phyloP scores from a whole-genome alignment of 2,329 filamentous ascomycete species.

The Dactylellina parvicollis region DNA sequence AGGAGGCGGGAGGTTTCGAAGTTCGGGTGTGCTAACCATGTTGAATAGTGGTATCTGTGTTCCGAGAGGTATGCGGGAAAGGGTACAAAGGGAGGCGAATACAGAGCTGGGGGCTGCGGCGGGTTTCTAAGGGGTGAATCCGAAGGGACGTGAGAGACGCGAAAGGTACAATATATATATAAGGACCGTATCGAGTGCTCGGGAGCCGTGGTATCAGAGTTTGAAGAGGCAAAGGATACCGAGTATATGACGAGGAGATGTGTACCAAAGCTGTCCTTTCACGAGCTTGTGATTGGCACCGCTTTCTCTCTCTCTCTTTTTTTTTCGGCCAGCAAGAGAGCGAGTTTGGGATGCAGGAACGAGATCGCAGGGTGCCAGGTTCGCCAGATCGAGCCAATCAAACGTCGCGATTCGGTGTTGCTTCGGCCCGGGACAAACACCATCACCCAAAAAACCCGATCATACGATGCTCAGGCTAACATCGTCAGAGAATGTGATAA shows the following conservation, averaged over 20 bases:
- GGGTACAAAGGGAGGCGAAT: neutral
- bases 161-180: conserved; percentile 7
- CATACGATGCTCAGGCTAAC: conserved; percentile 53
- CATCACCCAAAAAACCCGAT: conserved; percentile 22
- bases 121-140: conserved; percentile 15
- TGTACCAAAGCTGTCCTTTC: conserved; percentile 20
- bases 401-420: conserved; percentile 41
- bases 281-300: conserved; percentile 49
- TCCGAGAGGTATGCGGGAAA: neutral
- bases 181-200: neutral
- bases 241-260: neutral
- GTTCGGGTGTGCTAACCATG: conserved; percentile 48
- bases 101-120: conserved; percentile 11
- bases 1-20: conserved; percentile 47
- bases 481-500: conserved; percentile 12
- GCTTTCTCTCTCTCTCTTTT: neutral
- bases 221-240: neutral
- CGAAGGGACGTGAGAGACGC: neutral
- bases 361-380: neutral
- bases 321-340: too few species aligned
- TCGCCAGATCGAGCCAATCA: conserved; percentile 45
- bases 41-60: conserved; percentile 22
- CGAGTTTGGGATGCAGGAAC: conserved; percentile 45
- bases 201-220: neutral
- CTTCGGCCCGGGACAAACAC: conserved; percentile 29